Base-by-base conservation (phyloP, 495 filamentous ascomycete species). In the Annulohypoxylon maeteangense region DNA sequence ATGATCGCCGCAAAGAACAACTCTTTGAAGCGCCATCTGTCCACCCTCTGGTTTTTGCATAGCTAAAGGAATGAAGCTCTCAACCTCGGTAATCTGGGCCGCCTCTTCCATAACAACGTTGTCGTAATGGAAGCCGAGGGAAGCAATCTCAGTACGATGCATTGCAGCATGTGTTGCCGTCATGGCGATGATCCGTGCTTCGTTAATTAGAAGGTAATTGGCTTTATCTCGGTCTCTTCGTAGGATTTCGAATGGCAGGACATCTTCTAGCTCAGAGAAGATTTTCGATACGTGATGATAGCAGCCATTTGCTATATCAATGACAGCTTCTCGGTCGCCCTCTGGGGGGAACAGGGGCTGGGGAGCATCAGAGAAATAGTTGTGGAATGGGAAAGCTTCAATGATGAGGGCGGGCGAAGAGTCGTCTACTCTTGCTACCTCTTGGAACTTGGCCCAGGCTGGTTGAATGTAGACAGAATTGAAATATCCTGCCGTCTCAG, bases 81-180 rank as follows among this genome's bases (percentile, higher is more conserved):
- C 96, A 45, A 98, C 92, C 76, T 99, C 95, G 8, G 96, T 98
- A 75, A 98, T 96, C 72, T 99, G 95, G 20, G 95, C 95, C 2
- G 95, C 94, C 82, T 99, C 95, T 86, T 99, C 95, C 95, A 99
- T 97, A 55, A 99, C 85, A 12, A 99, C 91, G 70, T 97, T 98
- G 80, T 98, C 94, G 72, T 98, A 99, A 70, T 93, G 92, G 84
- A 99, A 98, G 5, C 95, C 96, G 47, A 98, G 85, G 18, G 88
- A 85, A 0, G 93, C 90, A 73, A 99, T 99, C 74, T 98, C 95
- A 67, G 92, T 89, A 53, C 94, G 86, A 64, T 94, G 90, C 90
- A 99, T 99, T n/a, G 95, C 95, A 10, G 95, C 96, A 80, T 99
- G 95, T 1, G 95, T 99, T 2, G 93, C 93, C 8, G 95, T 99